Base-by-base conservation (phyloP, 1,139 yeast genomes). In the Torulaspora globosa region DNA sequence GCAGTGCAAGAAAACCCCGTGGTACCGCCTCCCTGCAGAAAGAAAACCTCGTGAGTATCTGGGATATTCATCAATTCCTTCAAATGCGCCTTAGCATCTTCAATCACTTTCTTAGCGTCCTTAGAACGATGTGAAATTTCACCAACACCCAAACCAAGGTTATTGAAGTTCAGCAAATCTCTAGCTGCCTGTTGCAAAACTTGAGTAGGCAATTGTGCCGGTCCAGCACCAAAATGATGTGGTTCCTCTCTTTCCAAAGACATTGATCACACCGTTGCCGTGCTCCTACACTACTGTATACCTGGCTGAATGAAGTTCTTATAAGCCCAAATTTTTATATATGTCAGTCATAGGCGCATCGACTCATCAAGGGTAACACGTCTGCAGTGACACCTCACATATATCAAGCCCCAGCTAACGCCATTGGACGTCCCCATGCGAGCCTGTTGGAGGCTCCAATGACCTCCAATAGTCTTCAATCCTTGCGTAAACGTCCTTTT, bases 11-110 rank as follows among this genome's bases (percentile, higher is more conserved):
- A 85, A 60, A 92, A 92, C 5, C 96, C 97, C 33, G 89, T 84
- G 43, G 97, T 90, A 51, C 97, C 98, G 51, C 98, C 98, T 52
- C 98, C 97, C 71, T 92, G 98, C 70, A 90, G 70, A 70, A 90
- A 92, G 63, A 92, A 82, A 1, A 90, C 92, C 63, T 89, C 97
- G 65, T 92, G 95, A 30, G 95, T 84, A 50, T 87, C 95, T 27
- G 97, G 98, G 43, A 92, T 78, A 48, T 73, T 65, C 65, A 88
- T 69, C 47, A 92, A 72, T 58, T 83, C 70, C 39, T 61, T 70
- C 60, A 92, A 70, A 58, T 83, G 78, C 35, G 69, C 72, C 68
- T 86, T 88, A 44, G 97, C 82, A 51, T 79, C 79, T 55, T 88
- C 83, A 56, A 92, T 82, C 40, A 92, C 82, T 50, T 76, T 72